Evolutionary conservation across 73 alveolate species (phyloP), one percentile per base, ranked within the genome.

Genomic region (Paramecium sonneborni): DNA sequence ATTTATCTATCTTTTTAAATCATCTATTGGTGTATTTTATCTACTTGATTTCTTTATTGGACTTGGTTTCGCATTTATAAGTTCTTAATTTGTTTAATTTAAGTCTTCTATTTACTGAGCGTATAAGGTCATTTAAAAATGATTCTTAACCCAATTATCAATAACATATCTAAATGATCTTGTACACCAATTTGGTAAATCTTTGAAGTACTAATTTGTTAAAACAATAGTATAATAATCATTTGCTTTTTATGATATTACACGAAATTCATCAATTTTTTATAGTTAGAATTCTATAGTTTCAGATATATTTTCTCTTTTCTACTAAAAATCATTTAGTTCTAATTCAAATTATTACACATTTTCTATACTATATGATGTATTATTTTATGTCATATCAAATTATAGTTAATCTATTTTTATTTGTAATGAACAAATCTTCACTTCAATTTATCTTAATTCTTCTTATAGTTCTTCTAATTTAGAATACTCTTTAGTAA

Each of bases 161-260:
- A 74, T 37, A 9, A 39, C 58, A 39, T 74, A 74, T 74, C 87
- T 74, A 15, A 74, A 74, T 37, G 87, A 37, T 74, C 58, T 74
- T 12, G 58, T 74, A 24, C 56, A 37, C 87, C 87, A 74, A 37
- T 74, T 39, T 11, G 68, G 87, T 74, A 74, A 37, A 21, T 74
- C 87, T 74, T 74, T 28, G 32, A 74, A 74, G 57, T 37, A 74
- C 4, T 34, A 20, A 39, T 74, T 74, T 5, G 56, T 74, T 39
- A 74, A 18, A 10, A 74, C 56, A 15, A 74, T 74, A 2, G 56
- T 34, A 10, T 74, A 74, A 21, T 74, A 74, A 34, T 74, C 87
- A 74, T 74, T 74, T 74, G 87, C 56, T 35, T 34, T 37, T 34
- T 35, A 23, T 15, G 58, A 21, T 37, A 39, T 74, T 1, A 18